Conservation (phyloP, 2,329 filamentous ascomycete genomes). For the Amylocarpus encephaloides region DNA sequence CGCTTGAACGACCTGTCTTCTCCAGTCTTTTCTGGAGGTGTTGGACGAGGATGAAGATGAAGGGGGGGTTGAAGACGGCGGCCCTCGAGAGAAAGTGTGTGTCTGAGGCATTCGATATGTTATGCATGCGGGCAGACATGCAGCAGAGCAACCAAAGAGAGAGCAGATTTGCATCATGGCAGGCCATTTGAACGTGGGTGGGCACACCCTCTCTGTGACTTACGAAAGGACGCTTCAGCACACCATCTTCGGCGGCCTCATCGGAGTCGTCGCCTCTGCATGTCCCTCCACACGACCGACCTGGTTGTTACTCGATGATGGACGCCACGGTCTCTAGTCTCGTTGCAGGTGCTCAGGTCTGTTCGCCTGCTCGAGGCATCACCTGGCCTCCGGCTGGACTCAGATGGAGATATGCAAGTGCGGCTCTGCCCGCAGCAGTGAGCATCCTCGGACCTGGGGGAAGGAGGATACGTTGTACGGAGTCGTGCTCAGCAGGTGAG, state of each 20-base stretch:
- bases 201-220: neutral
- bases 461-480: neutral
- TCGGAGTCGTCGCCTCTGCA: too few species aligned
- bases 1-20: neutral
- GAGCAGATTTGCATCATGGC: neutral
- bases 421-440: neutral
- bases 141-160: neutral
- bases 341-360: too few species aligned
- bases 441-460: neutral
- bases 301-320: too few species aligned
- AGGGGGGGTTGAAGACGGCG: neutral
- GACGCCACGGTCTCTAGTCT: too few species aligned
- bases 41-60: neutral
- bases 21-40: neutral
- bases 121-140: neutral
- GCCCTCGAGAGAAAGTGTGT: too few species aligned
- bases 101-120: neutral
- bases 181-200: neutral
- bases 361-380: neutral
- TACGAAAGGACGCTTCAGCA: too few species aligned
- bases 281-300: too few species aligned
- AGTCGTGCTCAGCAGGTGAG: neutral
- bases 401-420: constrained; percentile 1
- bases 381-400: neutral
- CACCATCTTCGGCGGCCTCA: too few species aligned